Evolutionary conservation across 345 rosid species (phyloP).

Genomic region (Pistacia atlantica): DNA sequence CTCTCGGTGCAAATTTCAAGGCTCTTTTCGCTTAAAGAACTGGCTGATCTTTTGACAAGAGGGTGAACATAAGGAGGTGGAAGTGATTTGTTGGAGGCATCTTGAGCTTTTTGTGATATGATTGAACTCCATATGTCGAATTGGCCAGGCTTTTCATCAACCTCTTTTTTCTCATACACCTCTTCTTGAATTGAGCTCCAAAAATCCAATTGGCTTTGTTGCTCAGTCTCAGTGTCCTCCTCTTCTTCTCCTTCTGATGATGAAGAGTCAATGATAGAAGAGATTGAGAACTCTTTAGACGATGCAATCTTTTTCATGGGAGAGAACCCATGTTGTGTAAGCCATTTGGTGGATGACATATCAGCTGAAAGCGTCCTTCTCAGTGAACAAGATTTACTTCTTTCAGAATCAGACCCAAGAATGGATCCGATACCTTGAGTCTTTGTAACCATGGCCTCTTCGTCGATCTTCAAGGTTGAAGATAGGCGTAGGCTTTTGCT

Average conservation of each 20-base stretch:
- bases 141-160: conserved; percentile 33
- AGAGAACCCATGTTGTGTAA: conserved; percentile 45
- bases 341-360: conserved; percentile 82
- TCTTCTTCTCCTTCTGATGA: conserved; percentile 34
- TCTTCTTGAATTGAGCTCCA: conserved; percentile 57
- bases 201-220: conserved; percentile 35
- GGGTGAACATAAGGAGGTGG: conserved; percentile 80
- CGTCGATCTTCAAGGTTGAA: conserved; percentile 42
- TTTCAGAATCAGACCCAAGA: conserved; percentile 52
- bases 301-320: conserved; percentile 62
- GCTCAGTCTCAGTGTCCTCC: conserved; percentile 15
- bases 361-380: conserved; percentile 83
- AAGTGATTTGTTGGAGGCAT: conserved; percentile 31
- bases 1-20: conserved; percentile 94
- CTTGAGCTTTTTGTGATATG: conserved; percentile 45
- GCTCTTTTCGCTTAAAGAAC: conserved; percentile 74
- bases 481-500: conserved; percentile 49
- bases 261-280: conserved; percentile 23
- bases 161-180: conserved; percentile 31
- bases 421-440: conserved; percentile 79
- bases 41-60: conserved; percentile 52
- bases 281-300: conserved; percentile 44
- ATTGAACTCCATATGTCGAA: conserved; percentile 70
- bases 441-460: conserved; percentile 31
- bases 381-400: conserved; percentile 49